Conservation (phyloP, 2,329 filamentous ascomycete genomes). For the Talaromyces sp. region DNA sequence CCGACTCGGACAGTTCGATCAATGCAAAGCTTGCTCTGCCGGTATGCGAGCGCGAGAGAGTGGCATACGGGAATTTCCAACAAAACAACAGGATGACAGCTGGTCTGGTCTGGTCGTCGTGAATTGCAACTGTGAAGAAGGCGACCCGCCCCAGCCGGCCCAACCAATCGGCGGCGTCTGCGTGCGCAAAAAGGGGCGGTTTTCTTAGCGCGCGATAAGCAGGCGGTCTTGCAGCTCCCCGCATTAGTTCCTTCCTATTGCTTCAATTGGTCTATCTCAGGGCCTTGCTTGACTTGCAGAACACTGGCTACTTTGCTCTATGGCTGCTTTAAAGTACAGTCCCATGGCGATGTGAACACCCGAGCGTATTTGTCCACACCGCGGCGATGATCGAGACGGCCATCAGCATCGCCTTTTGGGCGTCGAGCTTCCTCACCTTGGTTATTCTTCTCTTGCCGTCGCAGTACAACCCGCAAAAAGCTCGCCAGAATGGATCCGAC, state of each 20-base stretch:
- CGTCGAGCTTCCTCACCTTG: constrained; percentile 47
- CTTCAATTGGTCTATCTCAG: no score
- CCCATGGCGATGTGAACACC: neutral
- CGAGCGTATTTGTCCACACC: neutral
- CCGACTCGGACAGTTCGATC: neutral
- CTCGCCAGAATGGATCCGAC: constrained; percentile 12
- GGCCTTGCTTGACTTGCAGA: neutral
- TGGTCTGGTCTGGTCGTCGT: neutral
- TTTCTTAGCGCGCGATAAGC: neutral
- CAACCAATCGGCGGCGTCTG: neutral
- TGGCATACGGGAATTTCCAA: neutral
- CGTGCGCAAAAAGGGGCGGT: neutral
- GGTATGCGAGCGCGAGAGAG: neutral
- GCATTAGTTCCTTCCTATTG: neutral
- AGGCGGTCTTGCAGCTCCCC: neutral
- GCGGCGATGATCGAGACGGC: constrained; percentile 28
- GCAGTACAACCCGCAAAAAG: constrained; percentile 39
- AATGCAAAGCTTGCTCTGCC: neutral
- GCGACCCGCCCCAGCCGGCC: neutral
- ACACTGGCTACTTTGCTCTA: neutral
- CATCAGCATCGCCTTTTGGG: constrained; percentile 32
- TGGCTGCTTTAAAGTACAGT: neutral
- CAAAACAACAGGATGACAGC: neutral
- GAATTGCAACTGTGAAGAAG: neutral
- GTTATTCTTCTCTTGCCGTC: constrained; percentile 50